These are phyloP conservation scores for Pseudonectria foliicola DNA, from an alignment of 2,329 filamentous ascomycete species.

Conservation along the genomic window DNA sequence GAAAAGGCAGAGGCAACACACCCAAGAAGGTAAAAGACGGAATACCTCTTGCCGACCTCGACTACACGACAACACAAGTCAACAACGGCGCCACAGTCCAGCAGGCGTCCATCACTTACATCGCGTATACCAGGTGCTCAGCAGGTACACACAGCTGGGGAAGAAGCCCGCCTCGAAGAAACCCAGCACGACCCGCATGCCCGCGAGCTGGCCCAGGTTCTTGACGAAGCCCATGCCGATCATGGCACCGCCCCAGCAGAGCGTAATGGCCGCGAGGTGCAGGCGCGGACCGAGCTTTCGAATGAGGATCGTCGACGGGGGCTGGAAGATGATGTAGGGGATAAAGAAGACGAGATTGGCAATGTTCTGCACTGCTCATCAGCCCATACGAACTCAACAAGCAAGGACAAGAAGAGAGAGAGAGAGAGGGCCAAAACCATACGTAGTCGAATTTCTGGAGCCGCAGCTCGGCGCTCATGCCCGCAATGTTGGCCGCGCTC, in stretches of 20 bases:
- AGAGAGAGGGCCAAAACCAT: constrained; percentile 8
- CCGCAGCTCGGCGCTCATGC: constrained; percentile 42
- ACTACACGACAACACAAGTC: constrained; percentile 28
- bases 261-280: constrained; percentile 47
- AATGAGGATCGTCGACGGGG: constrained; percentile 61
- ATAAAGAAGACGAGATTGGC: constrained; percentile 69
- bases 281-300: constrained; percentile 57
- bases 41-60: constrained; percentile 64
- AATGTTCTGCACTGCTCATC: constrained; percentile 39
- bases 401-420: background rate
- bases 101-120: constrained; percentile 34
- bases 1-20: constrained; percentile 59
- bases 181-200: constrained; percentile 52
- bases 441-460: constrained; percentile 41
- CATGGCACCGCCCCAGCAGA: constrained; percentile 55
- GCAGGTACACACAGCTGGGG: constrained; percentile 61
- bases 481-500: constrained; percentile 65
- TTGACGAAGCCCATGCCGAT: constrained; percentile 59
- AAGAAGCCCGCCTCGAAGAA: constrained; percentile 66
- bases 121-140: constrained; percentile 68
- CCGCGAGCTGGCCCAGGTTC: constrained; percentile 44
- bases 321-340: constrained; percentile 64
- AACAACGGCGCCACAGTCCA: background rate
- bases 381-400: background rate
- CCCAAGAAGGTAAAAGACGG: constrained; percentile 62